Evolutionary conservation across 163 green algal species (phyloP).

Genomic region (Trebouxia gelatinosa): DNA sequence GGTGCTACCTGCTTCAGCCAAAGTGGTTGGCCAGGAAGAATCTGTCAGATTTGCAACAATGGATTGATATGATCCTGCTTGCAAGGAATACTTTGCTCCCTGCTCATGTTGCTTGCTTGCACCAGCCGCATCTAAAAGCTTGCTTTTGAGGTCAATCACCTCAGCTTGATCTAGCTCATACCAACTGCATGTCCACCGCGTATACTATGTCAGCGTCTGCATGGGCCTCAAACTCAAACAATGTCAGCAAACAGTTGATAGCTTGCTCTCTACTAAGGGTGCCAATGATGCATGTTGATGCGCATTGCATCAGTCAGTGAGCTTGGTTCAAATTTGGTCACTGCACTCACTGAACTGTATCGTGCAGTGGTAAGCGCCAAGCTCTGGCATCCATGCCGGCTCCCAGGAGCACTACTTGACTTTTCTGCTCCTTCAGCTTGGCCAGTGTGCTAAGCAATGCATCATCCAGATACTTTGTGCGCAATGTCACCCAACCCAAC

Average conservation of each 20-base stretch:
- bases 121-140: constrained; percentile 9
- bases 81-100: constrained; percentile 22
- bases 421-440: background rate
- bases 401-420: constrained; percentile 41
- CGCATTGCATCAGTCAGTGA: too few relatives aligned
- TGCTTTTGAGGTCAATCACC: constrained; percentile 47
- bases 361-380: constrained; percentile 59
- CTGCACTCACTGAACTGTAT: background rate
- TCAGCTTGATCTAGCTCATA: constrained; percentile 60
- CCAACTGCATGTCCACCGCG: constrained; percentile 40
- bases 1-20: constrained; percentile 30
- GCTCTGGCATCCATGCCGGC: constrained; percentile 66
- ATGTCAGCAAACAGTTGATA: too few relatives aligned
- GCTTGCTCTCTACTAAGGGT: too few relatives aligned
- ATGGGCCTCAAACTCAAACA: too few relatives aligned
- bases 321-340: background rate
- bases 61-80: constrained; percentile 13
- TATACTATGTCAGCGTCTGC: too few relatives aligned
- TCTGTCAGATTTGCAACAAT: constrained; percentile 38
- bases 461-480: constrained; percentile 2
- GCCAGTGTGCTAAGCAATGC: background rate
- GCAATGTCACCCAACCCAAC: constrained; percentile 2
- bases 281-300: too few relatives aligned
- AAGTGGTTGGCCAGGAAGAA: constrained; percentile 36
- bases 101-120: background rate